Base-by-base conservation (phyloP, 2,329 filamentous ascomycete species). In the Phaeosphaeriaceae sp. region DNA sequence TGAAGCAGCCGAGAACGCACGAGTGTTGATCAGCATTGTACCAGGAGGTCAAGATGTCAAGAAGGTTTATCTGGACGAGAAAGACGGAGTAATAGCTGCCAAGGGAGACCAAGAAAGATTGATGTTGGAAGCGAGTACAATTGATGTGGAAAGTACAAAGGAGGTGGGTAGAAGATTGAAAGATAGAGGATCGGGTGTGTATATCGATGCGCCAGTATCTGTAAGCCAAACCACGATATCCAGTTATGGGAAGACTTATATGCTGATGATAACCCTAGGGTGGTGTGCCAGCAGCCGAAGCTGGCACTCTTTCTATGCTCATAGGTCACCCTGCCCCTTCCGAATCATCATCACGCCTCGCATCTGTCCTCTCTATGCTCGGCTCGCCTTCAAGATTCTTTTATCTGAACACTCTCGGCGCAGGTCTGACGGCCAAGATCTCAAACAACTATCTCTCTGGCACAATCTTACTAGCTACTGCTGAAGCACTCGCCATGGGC, bases 361-460 rank as follows among this genome's bases (percentile, higher is more conserved):
- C 57, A 13, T 21, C 19, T 1, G 57, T 62, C 0, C 58, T 73
- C 1, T 45, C 47, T 1, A 66, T 72, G 62, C 57, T 75, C 7
- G 73, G 72, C 20, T 63, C 67, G 0, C 62, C 71, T 0, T 51
- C 55, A 4, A 75, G 73, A 40, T 68, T 69, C 51, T 74, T 75
- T 60, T 75, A 74, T 49, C 63, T 74, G 3, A 51, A 67, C 22
- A 51, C 42, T 5, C 65, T 75, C 6, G 73, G 73, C 9, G 65
- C 70, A 0, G 73, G 72, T 13, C 63, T 76, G 2, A 72, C 68
- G 2, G 73, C 73, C 0, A 76, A 76, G 51, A 72, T 76, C 20
- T 60, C 66, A n/a, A 76, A 74, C 52, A 75, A 76, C 50, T 76
- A 76, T 51, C 69, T 74, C 21, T 62, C 58, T 1, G 68, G 73